Evolutionary conservation across 495 filamentous ascomycete genomes (phyloP).

Genomic region (Chaetomium cochliodes): DNA sequence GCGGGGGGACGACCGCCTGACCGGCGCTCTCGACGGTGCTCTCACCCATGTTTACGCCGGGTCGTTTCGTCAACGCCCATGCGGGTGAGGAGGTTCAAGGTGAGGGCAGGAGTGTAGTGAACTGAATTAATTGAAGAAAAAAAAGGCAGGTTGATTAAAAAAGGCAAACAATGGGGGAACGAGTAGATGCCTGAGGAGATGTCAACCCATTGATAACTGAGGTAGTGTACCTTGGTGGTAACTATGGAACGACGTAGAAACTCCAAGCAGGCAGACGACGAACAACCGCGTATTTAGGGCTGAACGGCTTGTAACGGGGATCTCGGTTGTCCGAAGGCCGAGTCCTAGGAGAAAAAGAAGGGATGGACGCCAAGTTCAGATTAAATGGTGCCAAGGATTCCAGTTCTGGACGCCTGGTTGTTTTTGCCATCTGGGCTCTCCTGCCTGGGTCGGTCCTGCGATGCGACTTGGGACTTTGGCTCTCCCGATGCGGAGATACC

Average conservation of each 20-base stretch:
- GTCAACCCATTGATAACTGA: too few relatives aligned
- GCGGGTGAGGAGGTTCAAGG: not conserved
- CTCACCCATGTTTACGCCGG: conserved; percentile 7
- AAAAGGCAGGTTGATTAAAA: not conserved
- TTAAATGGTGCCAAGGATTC: conserved; percentile 2
- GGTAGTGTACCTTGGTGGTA: too few relatives aligned
- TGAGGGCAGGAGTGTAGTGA: not conserved
- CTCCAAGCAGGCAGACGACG: not conserved
- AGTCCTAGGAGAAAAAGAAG: not conserved
- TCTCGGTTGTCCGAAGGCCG: conserved; percentile 1
- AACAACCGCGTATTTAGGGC: too few relatives aligned
- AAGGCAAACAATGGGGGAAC: not conserved
- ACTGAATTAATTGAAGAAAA: too few relatives aligned
- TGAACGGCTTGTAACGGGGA: not conserved
- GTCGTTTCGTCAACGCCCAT: not conserved
- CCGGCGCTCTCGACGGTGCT: conserved; percentile 14
- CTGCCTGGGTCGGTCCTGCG: not conserved
- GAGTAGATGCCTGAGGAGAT: not conserved
- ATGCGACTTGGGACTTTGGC: not conserved
- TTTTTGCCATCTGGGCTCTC: too few relatives aligned
- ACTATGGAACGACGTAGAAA: too few relatives aligned
- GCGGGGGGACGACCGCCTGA: not conserved
- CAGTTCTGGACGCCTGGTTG: not conserved
- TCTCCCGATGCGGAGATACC: too few relatives aligned
- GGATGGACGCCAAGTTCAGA: not conserved